These are phyloP conservation scores for Immersiella caudata DNA, from an alignment of 495 filamentous ascomycete species.

Conservation along the genomic window DNA sequence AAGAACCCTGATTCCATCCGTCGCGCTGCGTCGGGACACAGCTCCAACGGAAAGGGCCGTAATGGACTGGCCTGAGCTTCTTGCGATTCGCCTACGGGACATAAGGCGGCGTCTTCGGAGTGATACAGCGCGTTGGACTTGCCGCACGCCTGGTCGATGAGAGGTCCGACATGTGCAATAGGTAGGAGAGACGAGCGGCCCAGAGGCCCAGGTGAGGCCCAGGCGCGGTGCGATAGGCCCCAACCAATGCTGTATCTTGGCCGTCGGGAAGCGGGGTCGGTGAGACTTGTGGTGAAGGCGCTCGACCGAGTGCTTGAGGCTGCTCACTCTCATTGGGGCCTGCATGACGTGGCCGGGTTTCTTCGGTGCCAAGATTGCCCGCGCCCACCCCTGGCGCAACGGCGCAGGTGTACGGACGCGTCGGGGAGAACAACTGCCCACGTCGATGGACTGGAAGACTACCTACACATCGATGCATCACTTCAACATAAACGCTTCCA, in stretches of 20 bases:
- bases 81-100: too few relatives aligned
- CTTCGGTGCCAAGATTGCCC: not conserved
- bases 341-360: conserved; percentile 2
- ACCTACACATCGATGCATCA: too few relatives aligned
- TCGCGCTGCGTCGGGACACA: too few relatives aligned
- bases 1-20: not conserved
- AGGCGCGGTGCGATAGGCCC: too few relatives aligned
- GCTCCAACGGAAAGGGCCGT: too few relatives aligned
- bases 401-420: not conserved
- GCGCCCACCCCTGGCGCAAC: not conserved
- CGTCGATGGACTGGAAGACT: not conserved
- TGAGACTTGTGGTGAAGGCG: not conserved
- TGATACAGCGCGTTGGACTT: not conserved
- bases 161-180: not conserved
- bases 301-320: conserved; percentile 2
- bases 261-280: not conserved
- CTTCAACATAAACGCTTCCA: not conserved
- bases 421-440: not conserved
- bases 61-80: too few relatives aligned
- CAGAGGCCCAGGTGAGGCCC: too few relatives aligned
- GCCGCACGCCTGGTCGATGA: not conserved
- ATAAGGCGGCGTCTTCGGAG: not conserved
- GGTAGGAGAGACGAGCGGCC: not conserved
- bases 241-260: not conserved
- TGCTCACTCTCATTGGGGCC: not conserved